Conservation (phyloP, 768 basidiomycete genomes). For the Mycena olivaceomarginata region DNA sequence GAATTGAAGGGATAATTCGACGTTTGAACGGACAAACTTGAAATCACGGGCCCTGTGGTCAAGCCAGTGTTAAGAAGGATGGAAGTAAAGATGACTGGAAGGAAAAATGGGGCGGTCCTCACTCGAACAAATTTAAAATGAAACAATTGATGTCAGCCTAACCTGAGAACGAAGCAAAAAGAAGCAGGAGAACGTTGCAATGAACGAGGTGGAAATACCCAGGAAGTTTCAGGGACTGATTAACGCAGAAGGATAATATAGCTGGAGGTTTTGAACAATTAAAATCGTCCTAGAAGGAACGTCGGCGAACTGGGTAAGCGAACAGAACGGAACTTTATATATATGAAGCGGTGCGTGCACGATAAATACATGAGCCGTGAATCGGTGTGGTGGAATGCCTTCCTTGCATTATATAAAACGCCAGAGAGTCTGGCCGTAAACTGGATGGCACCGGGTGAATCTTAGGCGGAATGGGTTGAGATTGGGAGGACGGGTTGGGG, state of each 20-base stretch:
- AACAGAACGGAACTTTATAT: slow-evolving; percentile 4
- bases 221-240: background rate
- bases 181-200: too few species aligned
- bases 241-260: slow-evolving; percentile 8
- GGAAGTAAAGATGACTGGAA: slow-evolving; percentile 8
- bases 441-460: too few species aligned
- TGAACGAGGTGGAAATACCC: slow-evolving; percentile 11
- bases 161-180: too few species aligned
- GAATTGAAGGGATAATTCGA: background rate
- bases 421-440: too few species aligned
- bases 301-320: background rate
- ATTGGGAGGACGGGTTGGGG: too few species aligned
- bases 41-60: background rate
- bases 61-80: slow-evolving; percentile 7
- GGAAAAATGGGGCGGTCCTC: slow-evolving; percentile 1
- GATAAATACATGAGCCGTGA: background rate
- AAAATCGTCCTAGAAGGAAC: slow-evolving; percentile 5
- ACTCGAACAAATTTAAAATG: too few species aligned
- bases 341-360: slow-evolving; percentile 5
- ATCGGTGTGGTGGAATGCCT: slow-evolving; percentile 4
- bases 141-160: too few species aligned
- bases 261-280: background rate
- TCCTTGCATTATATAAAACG: too few species aligned
- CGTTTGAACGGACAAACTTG: slow-evolving; percentile 7
- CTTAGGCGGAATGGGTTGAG: too few species aligned